Conservation (phyloP, 2,329 filamentous ascomycete species). For the Venturia oleaginea region DNA sequence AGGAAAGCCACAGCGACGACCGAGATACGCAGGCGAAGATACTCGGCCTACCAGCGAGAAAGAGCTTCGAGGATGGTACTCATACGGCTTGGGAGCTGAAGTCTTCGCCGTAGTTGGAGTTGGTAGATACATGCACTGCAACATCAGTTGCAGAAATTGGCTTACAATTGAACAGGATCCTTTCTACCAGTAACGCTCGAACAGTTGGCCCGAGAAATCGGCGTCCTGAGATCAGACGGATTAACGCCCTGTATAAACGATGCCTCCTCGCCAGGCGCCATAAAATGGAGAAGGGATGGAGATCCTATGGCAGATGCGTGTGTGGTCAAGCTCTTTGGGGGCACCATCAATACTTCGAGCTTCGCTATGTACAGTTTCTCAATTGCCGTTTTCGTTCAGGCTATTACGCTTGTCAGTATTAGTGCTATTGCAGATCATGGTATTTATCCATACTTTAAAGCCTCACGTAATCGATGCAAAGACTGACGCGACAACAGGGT, state of each 20-base stretch:
- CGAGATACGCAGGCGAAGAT: constrained; percentile 62
- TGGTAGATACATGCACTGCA: constrained; percentile 38
- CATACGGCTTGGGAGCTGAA: constrained; percentile 82
- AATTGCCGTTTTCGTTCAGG: constrained; percentile 75
- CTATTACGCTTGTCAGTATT: constrained; percentile 83
- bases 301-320: constrained; percentile 53
- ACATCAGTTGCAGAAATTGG: background rate
- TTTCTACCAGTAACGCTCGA: constrained; percentile 91
- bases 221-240: constrained; percentile 69
- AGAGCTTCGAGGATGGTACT: constrained; percentile 82
- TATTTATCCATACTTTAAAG: constrained; percentile 23
- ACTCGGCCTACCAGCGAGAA: constrained; percentile 68
- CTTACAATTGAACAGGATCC: constrained; percentile 50
- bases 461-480: background rate
- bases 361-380: constrained; percentile 97
- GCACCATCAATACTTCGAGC: constrained; percentile 80
- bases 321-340: constrained; percentile 66
- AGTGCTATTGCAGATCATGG: constrained; percentile 90
- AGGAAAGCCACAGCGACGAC: constrained; percentile 7
- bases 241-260: constrained; percentile 52
- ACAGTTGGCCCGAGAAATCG: constrained; percentile 80
- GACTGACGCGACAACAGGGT: constrained; percentile 23
- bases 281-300: constrained; percentile 20
- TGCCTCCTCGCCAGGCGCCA: constrained; percentile 15
- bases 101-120: constrained; percentile 85